These are phyloP conservation scores for Kluyveromyces marxianus DNA, from an alignment of 1,139 yeast genomes.

Conservation along the genomic window DNA sequence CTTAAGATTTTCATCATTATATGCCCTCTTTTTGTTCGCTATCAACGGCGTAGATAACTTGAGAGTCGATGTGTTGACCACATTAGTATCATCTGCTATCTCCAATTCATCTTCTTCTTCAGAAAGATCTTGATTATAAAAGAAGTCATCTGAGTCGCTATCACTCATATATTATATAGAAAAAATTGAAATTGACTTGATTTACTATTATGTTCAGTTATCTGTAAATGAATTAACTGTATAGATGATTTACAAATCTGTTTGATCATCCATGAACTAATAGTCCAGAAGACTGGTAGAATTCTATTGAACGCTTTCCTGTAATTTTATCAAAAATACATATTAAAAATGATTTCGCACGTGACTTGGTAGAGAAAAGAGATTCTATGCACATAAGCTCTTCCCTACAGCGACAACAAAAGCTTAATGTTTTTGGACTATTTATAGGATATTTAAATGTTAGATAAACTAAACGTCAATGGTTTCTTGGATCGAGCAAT, in stretches of 20 bases:
- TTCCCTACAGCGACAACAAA: too few relatives aligned
- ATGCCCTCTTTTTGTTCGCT: background rate
- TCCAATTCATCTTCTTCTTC: background rate
- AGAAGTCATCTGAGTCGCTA: slow-evolving; percentile 6
- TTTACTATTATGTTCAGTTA: too few relatives aligned
- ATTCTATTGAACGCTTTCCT: too few relatives aligned
- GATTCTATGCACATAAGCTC: too few relatives aligned
- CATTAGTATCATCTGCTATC: background rate
- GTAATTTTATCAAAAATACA: too few relatives aligned
- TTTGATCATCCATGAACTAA: slow-evolving; percentile 4
- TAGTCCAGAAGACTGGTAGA: background rate
- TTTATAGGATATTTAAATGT: background rate
- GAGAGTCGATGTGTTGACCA: slow-evolving; percentile 1
- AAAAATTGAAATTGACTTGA: background rate
- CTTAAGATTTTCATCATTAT: background rate
- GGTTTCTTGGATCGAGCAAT: slow-evolving; percentile 17
- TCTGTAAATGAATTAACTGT: background rate
- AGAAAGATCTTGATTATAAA: slow-evolving; percentile 2
- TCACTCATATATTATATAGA: slow-evolving; percentile 1
- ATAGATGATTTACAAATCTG: background rate
- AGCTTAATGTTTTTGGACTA: too few relatives aligned
- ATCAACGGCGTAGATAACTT: background rate
- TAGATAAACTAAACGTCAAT: background rate
- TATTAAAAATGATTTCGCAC: too few relatives aligned
- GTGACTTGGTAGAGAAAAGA: too few relatives aligned